phyloP scores from a whole-genome alignment of 2,329 filamentous ascomycete species.

The Ploettnerulaceae sp. region DNA sequence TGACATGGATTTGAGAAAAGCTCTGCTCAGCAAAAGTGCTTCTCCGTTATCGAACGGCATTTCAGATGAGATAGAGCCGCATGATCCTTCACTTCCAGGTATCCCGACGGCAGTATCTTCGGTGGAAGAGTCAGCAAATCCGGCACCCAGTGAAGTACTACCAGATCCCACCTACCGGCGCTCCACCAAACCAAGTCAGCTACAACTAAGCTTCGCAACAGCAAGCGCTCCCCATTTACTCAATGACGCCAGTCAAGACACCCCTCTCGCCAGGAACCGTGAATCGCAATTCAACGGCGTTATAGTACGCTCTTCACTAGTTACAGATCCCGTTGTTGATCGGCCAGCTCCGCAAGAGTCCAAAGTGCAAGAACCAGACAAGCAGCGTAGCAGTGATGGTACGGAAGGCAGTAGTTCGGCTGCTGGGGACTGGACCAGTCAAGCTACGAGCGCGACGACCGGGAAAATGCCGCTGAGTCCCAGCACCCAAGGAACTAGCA shows the following conservation, averaged over 20 bases:
- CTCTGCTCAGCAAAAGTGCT: constrained; percentile 24
- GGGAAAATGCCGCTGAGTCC: constrained; percentile 61
- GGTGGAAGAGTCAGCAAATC: constrained; percentile 1
- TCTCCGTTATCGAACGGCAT: constrained; percentile 21
- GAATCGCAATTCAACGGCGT: not conserved
- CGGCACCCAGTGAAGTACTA: constrained; percentile 22
- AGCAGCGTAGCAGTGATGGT: constrained; percentile 55
- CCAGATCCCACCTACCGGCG: constrained; percentile 19
- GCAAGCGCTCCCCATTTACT: constrained; percentile 21
- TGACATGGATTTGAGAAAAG: constrained; percentile 23
- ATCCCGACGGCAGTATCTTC: constrained; percentile 9
- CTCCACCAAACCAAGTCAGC: constrained; percentile 32
- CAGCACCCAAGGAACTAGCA: constrained; percentile 61
- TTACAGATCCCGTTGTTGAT: constrained; percentile 28
- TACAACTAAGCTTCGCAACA: constrained; percentile 30
- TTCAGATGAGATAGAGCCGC: constrained; percentile 17
- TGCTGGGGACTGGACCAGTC: constrained; percentile 56
- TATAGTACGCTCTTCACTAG: constrained; percentile 15
- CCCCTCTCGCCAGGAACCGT: not conserved
- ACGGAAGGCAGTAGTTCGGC: constrained; percentile 56
- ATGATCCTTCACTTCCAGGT: constrained; percentile 16
- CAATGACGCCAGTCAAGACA: constrained; percentile 11
- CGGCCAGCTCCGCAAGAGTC: constrained; percentile 19
- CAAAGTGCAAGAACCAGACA: constrained; percentile 13
- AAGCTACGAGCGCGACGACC: constrained; percentile 58